Evolutionary conservation across 2,329 filamentous ascomycete genomes (phyloP).

Genomic region (Aspergillus terreus): DNA sequence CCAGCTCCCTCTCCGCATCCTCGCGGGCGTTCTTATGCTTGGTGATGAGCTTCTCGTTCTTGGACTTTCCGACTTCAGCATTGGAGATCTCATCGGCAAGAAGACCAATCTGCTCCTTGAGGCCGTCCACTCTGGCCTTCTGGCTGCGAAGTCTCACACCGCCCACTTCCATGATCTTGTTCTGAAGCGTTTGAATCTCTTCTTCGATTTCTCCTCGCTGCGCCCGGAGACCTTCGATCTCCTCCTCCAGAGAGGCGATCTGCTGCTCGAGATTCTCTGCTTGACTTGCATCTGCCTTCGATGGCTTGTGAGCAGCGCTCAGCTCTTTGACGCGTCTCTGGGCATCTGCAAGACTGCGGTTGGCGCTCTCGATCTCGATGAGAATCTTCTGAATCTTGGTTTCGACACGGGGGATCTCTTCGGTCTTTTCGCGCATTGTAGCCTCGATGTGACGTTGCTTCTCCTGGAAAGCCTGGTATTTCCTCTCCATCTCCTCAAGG

Average conservation of each 20-base stretch:
- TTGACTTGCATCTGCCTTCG: slow-evolving; percentile 73
- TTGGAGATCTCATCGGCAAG: slow-evolving; percentile 78
- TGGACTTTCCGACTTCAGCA: slow-evolving; percentile 82
- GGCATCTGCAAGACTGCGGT: slow-evolving; percentile 78
- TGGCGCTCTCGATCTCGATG: slow-evolving; percentile 82
- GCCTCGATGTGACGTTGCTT: slow-evolving; percentile 76
- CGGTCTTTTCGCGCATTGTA: slow-evolving; percentile 66
- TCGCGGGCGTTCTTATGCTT: slow-evolving; percentile 82
- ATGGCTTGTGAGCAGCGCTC: slow-evolving; percentile 73
- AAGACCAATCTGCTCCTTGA: slow-evolving; percentile 80
- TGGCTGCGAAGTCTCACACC: slow-evolving; percentile 89
- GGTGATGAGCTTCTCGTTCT: slow-evolving; percentile 84
- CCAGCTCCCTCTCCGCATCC: slow-evolving; percentile 76
- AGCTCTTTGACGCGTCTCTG: slow-evolving; percentile 84
- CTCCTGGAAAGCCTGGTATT: slow-evolving; percentile 80
- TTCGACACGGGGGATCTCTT: slow-evolving; percentile 78
- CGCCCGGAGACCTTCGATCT: slow-evolving; percentile 72
- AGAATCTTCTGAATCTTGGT: slow-evolving; percentile 87
- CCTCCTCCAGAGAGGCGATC: slow-evolving; percentile 68
- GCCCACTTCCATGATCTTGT: slow-evolving; percentile 98
- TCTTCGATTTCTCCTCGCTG: slow-evolving; percentile 89
- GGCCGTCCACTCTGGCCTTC: slow-evolving; percentile 81
- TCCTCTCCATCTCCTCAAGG: slow-evolving; percentile 76
- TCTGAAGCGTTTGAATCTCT: slow-evolving; percentile 87
- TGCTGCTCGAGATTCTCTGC: slow-evolving; percentile 71